Base-by-base conservation (phyloP, 768 basidiomycete species). In the Gloeophyllum trabeum region DNA sequence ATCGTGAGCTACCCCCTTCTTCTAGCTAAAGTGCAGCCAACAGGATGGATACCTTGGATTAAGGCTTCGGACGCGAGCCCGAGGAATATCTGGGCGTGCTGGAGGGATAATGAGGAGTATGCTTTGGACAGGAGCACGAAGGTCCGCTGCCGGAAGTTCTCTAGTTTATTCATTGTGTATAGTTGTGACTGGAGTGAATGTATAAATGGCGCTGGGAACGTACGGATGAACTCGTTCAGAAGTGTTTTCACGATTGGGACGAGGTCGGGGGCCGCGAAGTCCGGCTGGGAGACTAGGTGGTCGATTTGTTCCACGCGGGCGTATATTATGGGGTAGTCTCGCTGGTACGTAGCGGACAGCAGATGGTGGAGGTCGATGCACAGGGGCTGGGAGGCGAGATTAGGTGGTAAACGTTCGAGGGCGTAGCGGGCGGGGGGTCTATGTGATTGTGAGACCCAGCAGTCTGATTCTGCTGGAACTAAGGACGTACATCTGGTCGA, bases 401-500 rank as follows among this genome's bases (percentile, higher is more conserved):
- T 59, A 6, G 71, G 65, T 3, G 80, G 75, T 10, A 84, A 57
- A 42, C 81, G 71, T 19, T 58, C 59, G 39, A 84, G 53, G 3
- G 70, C 79, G 55, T 67, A 71, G 19, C 70, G 71, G 28, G 81
- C 82, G 39, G 74, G 69, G 32, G 76, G 61, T 16, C 83, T 85
- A 43, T 42, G 40, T 35, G n/a, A n/a, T 21, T 14, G 20, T 32
- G 28, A 32, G 10, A 32, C 10, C 10, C 28, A 32, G 10, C 28
- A 32, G 28, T 10, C 28, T n/a, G n/a, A n/a, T 32, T 16, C 10
- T 32, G 10, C 28, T 32, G 16, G 28, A 32, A 32, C 16, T 10
- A 32, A 10, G 28, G 28, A 32, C 10, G 28, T 50, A 80, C 83
- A 78, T 52, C 44, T 82, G 68, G 49, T 85, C 75, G 30, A 69